Evolutionary conservation across 495 filamentous ascomycete species (phyloP).

Genomic region (Penicillium bialowiezense): DNA sequence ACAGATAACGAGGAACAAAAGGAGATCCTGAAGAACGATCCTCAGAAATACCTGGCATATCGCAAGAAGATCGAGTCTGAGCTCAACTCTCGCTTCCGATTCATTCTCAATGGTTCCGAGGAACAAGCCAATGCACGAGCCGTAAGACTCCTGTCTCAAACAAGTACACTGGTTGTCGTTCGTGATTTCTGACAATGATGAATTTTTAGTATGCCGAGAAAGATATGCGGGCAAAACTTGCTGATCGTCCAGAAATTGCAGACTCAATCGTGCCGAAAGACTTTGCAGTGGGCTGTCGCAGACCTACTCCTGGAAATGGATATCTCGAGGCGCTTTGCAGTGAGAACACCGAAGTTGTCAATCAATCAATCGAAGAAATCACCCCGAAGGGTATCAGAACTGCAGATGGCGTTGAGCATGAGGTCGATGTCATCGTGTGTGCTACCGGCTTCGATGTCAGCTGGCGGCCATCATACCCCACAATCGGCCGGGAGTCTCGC

Average conservation of each 20-base stretch:
- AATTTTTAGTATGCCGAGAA: neutral
- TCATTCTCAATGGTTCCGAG: constrained; percentile 15
- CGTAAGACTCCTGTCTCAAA: neutral
- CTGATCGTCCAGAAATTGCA: constrained; percentile 1
- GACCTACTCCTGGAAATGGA: constrained; percentile 38
- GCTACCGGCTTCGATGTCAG: constrained; percentile 48
- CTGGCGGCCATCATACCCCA: constrained; percentile 30
- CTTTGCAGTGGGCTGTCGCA: constrained; percentile 36
- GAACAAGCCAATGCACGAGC: constrained; percentile 1
- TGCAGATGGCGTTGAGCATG: constrained; percentile 12
- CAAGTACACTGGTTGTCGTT: neutral
- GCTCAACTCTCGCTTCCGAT: constrained; percentile 33
- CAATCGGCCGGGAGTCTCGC: constrained; percentile 32
- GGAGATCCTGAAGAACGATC: constrained; percentile 14
- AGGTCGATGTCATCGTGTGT: constrained; percentile 47
- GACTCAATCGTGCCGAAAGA: constrained; percentile 9
- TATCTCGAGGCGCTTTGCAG: constrained; percentile 35
- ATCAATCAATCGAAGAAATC: constrained; percentile 45
- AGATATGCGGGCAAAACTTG: constrained; percentile 4
- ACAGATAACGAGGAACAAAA: constrained; percentile 28
- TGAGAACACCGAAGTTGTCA: constrained; percentile 46
- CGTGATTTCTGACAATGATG: neutral
- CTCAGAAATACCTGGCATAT: constrained; percentile 24
- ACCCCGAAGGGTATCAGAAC: constrained; percentile 46
- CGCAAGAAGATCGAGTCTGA: constrained; percentile 40